A percentile compares a stretch with the other conserved stretches of the same genome.
Evolutionary conservation across 75 land plant genomes (phyloP).

Genomic region (Pseudotsuga menziesii): DNA sequence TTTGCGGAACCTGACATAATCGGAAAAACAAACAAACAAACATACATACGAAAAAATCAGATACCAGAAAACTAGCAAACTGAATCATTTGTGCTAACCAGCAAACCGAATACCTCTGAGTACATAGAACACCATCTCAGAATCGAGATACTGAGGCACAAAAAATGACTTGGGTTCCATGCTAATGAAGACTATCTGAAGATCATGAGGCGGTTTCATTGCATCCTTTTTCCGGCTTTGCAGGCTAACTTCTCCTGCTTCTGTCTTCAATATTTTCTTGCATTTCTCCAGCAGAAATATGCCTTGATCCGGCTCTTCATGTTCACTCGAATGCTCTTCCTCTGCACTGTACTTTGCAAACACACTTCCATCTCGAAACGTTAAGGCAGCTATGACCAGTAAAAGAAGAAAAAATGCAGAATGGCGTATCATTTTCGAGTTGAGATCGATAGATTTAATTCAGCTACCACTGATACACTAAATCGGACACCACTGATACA

Average conservation of each 20-base stretch:
- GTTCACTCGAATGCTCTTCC: neutral
- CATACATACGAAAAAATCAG: neutral
- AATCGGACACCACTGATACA: too few species aligned
- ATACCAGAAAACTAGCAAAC: neutral
- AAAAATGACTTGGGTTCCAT: slow-evolving; percentile 70
- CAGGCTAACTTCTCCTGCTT: slow-evolving; percentile 56
- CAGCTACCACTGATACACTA: too few species aligned
- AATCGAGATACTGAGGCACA: slow-evolving; percentile 66
- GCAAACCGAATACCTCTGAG: slow-evolving; percentile 33
- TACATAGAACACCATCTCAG: slow-evolving; percentile 43
- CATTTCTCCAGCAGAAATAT: slow-evolving; percentile 40
- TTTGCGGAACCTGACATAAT: slow-evolving; percentile 32
- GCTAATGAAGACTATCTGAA: slow-evolving; percentile 61
- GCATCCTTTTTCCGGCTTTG: neutral
- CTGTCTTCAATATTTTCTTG: slow-evolving; percentile 39
- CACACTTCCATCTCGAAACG: neutral
- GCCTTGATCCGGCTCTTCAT: neutral
- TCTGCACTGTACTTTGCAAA: neutral
- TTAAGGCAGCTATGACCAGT: neutral
- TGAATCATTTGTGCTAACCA: neutral
- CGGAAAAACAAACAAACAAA: neutral
- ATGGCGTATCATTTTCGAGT: neutral
- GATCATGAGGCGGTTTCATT: neutral
- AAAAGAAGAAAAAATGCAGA: neutral
- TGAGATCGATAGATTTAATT: too few species aligned